Base-by-base conservation (phyloP, 257 asterid species). In the Ocimum tenuiflorum region DNA sequence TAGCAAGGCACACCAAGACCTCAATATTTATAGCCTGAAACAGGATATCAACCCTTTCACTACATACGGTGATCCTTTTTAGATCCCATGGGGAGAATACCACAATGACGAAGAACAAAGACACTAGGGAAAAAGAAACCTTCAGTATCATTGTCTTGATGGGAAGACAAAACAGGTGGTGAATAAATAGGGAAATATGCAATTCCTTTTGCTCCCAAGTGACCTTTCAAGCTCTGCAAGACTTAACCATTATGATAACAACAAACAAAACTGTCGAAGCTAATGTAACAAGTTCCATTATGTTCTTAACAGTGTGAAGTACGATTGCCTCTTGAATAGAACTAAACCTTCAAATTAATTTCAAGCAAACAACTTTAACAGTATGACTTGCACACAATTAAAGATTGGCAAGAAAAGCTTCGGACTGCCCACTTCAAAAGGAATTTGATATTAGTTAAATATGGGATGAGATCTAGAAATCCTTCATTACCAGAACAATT, bases 151-250 rank as follows among this genome's bases (percentile, higher is more conserved):
- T 39, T 19, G 12, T 80, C 80, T 60, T 82, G 79, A 63, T 48
- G 73, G 68, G 82, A 73, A 66, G 95, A 81, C 75, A 92, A 75
- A 73, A 74, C 88, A 67, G 98, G 91, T 52, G 91, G 96, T 18
- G 97, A 84, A 51, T 85, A 84, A 76, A 87, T 84, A 41, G 97
- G 88, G 60, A 77, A 47, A 68, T 67, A 85, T 33, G 14, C 75
- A 72, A 89, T 81, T 71, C 86, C 70, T 66, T 78, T 87, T 63
- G 83, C 82, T 67, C 74, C 86, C 84, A 92, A 64, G 58, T 85
- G 91, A 62, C 51, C 81, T 67, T 73, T 83, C 70, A 92, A 73
- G 73, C 78, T 80, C 98, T 89, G 83, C 73, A 22, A 55, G 31
- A 65, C 24, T 62, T 8, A 59, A 20, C 18, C 5, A 10, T 10